Base-by-base conservation (phyloP, 2,329 filamentous ascomycete genomes). In the Diaporthe capsici region DNA sequence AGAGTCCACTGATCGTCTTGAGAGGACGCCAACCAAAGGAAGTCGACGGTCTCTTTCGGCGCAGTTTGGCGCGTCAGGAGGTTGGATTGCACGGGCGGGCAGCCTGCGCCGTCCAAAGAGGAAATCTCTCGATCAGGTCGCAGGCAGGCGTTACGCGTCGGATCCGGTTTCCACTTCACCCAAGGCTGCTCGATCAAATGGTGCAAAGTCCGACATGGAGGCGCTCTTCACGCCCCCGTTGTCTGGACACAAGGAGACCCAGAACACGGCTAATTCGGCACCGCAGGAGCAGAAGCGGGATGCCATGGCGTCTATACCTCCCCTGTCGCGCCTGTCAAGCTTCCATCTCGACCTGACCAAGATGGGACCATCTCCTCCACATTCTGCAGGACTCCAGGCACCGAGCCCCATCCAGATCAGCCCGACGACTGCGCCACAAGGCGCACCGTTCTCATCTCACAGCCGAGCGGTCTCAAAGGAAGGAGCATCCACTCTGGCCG, bases 401-500 rank as follows among this genome's bases (percentile, higher is more conserved):
- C 82, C 83, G 67, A 83, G 84, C 76, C 87, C 88, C 76, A 83
- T 82, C 72, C 79, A 82, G 28, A 82, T 84, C 75, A 85, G 86
- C 82, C 86, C 85, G 79, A 83, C 83, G 73, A 83, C 84, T 68
- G 77, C 74, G 72, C 75, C 81, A 34, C 77, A 80, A 12, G 73
- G 74, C 73, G 39, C 80, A 73, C 72, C 80, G 1, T 76, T 79
- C 74, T 86, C 86, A 82, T 87, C 84, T 76, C 87, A 83, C 85
- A 83, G 81, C 76, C 81, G 84, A 28, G 82, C 81, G 9, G 79
- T 82, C 7, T 84, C 83, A 0, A 83, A 84, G 57, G 91, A 92
- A 78, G 87, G 89, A 72, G 87, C 89, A 25, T 94, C 92, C 34
- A 94, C 92, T 39, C 87, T 93, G 78, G 90, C 91, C 77, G 92